Evolutionary conservation across 495 filamentous ascomycete species (phyloP).

Genomic region (Amphirosellinia nigrospora): DNA sequence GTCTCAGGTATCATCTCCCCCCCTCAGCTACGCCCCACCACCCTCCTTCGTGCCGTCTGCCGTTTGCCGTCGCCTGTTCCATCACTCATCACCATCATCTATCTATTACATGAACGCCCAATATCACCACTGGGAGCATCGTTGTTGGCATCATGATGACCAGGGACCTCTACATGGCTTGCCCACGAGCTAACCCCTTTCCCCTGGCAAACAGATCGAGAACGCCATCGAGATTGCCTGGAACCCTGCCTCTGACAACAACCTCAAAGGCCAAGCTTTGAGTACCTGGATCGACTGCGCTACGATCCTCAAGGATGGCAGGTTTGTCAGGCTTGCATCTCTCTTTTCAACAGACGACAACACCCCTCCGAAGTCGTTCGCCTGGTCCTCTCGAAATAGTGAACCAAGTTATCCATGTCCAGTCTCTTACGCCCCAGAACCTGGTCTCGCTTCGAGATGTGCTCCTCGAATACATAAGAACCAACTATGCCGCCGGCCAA

Average conservation of each 20-base stretch:
- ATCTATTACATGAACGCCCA: not conserved
- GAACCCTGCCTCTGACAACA: constrained; percentile 73
- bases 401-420: constrained; percentile 82
- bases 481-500: constrained; percentile 67
- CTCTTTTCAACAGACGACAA: constrained; percentile 84
- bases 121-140: not conserved
- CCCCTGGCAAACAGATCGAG: constrained; percentile 66
- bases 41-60: constrained; percentile 11
- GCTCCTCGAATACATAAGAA: constrained; percentile 76
- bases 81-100: constrained; percentile 3
- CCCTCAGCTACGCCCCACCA: not conserved
- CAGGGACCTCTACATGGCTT: not conserved
- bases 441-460: constrained; percentile 74
- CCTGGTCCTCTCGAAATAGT: constrained; percentile 85
- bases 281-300: constrained; percentile 83
- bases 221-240: constrained; percentile 91
- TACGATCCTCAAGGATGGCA: constrained; percentile 82
- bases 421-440: constrained; percentile 69
- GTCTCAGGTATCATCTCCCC: constrained; percentile 39
- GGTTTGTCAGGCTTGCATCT: constrained; percentile 83
- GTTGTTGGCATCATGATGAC: not conserved
- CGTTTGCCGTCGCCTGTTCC: not conserved
- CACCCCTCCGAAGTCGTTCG: constrained; percentile 81
- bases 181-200: not conserved
- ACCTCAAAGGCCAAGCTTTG: constrained; percentile 82